A percentile compares a stretch with the other conserved stretches of the same genome.
Evolutionary conservation across 805 yeast genomes (phyloP).

Genomic region (Spencermartinsiella europaea): DNA sequence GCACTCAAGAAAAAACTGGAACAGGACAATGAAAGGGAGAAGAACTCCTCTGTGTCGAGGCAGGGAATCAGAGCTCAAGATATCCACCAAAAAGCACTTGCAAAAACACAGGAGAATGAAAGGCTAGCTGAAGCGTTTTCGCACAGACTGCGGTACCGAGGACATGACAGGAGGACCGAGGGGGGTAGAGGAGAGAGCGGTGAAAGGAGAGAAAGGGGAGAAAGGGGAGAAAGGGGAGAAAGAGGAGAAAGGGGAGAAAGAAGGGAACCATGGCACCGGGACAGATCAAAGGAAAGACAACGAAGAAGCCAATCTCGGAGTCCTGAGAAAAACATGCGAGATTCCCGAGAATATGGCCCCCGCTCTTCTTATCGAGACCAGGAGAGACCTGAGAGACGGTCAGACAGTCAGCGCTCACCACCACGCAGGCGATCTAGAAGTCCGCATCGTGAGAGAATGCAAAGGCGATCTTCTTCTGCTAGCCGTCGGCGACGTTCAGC

Average conservation of each 20-base stretch:
- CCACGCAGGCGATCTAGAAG: neutral
- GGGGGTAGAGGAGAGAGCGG: neutral
- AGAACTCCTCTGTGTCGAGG: no score
- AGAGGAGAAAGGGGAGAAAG: neutral
- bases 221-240: neutral
- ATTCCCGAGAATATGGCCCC: no score
- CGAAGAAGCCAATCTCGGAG: no score
- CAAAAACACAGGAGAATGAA: conserved; percentile 17
- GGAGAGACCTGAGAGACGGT: neutral
- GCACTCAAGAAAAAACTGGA: conserved; percentile 19
- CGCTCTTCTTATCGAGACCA: no score
- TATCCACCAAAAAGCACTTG: conserved; percentile 18
- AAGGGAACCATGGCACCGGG: neutral
- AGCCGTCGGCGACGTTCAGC: no score
- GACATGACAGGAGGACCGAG: neutral
- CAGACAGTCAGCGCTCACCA: neutral
- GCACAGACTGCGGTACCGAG: neutral
- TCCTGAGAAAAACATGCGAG: no score
- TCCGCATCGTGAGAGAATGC: neutral
- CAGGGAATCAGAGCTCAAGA: conserved; percentile 14
- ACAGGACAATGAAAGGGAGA: neutral
- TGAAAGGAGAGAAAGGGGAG: neutral
- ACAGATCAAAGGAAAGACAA: neutral
- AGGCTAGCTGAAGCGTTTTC: conserved; percentile 15
- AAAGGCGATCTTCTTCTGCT: no score